Evolutionary conservation across 2,329 filamentous ascomycete species (phyloP).

Genomic region (Diaporthe nobilis): DNA sequence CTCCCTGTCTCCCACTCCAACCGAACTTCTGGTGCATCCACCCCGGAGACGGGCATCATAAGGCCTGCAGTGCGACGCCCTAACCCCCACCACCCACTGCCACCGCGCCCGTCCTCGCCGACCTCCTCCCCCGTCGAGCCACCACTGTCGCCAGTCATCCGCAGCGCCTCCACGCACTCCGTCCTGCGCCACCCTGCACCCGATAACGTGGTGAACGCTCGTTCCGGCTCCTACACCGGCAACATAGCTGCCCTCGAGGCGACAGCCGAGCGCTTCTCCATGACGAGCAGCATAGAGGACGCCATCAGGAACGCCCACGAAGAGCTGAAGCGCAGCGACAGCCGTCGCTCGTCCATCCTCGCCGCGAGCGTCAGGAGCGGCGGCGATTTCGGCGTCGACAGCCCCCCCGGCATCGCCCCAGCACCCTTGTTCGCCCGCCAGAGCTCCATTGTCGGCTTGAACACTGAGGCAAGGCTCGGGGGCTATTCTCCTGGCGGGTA

Average conservation of each 20-base stretch:
- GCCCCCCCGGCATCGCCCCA: slow-evolving; percentile 43
- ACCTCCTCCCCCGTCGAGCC: slow-evolving; percentile 35
- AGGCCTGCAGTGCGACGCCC: slow-evolving; percentile 37
- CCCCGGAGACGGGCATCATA: slow-evolving; percentile 39
- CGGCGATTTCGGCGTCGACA: slow-evolving; percentile 49
- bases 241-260: slow-evolving; percentile 83
- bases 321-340: slow-evolving; percentile 79
- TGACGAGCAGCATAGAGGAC: slow-evolving; percentile 82
- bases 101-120: slow-evolving; percentile 36
- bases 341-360: slow-evolving; percentile 73
- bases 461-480: slow-evolving; percentile 75
- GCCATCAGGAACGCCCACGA: slow-evolving; percentile 81
- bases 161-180: slow-evolving; percentile 61
- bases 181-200: slow-evolving; percentile 72
- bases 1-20: slow-evolving; percentile 26
- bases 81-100: slow-evolving; percentile 27
- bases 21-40: slow-evolving; percentile 38
- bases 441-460: slow-evolving; percentile 79
- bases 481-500: slow-evolving; percentile 79
- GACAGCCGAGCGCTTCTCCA: slow-evolving; percentile 80
- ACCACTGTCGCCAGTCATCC: slow-evolving; percentile 57
- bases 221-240: slow-evolving; percentile 72
- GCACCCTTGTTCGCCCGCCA: slow-evolving; percentile 48
- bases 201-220: slow-evolving; percentile 66
- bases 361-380: slow-evolving; percentile 59